phyloP scores from a whole-genome alignment of 148 eudicot species.

The Rhododendron ovatum region DNA sequence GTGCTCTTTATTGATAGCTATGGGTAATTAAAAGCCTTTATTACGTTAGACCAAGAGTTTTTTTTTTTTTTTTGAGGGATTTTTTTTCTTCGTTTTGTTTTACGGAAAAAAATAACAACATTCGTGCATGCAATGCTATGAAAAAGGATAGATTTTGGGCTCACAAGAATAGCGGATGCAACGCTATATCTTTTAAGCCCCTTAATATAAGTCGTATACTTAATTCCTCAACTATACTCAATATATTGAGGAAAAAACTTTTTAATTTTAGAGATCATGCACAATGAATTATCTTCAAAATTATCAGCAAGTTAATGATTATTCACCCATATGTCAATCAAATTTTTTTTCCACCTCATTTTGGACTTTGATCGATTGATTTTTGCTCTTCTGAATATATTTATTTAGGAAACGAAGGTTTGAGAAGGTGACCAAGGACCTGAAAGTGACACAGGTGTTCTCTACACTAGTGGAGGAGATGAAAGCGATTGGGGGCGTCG shows the following conservation, averaged over 20 bases:
- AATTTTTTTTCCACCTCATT: not conserved
- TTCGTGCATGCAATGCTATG: not conserved
- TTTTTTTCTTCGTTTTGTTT: not conserved
- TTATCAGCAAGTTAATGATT: too few relatives aligned
- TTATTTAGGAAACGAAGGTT: conserved; percentile 66
- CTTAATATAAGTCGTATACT: too few relatives aligned
- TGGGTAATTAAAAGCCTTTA: not conserved
- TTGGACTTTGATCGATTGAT: not conserved
- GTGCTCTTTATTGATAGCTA: too few relatives aligned
- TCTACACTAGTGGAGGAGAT: conserved; percentile 77
- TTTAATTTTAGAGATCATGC: too few relatives aligned
- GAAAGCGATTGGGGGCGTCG: conserved; percentile 55
- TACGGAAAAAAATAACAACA: not conserved
- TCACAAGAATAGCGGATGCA: not conserved
- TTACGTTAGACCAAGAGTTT: not conserved
- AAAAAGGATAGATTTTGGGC: not conserved
- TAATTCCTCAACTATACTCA: not conserved
- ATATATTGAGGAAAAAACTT: too few relatives aligned
- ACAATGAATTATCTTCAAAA: too few relatives aligned
- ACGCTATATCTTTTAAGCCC: not conserved
- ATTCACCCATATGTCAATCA: not conserved
- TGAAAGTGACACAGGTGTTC: conserved; percentile 65
- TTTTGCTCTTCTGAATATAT: not conserved
- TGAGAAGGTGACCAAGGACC: conserved; percentile 51
- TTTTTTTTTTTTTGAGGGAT: too few relatives aligned